A percentile compares a stretch with the other conserved stretches of the same genome.
phyloP scores from a whole-genome alignment of 108 stramenopile species.

The Pseudonitzschia delicatissima region DNA sequence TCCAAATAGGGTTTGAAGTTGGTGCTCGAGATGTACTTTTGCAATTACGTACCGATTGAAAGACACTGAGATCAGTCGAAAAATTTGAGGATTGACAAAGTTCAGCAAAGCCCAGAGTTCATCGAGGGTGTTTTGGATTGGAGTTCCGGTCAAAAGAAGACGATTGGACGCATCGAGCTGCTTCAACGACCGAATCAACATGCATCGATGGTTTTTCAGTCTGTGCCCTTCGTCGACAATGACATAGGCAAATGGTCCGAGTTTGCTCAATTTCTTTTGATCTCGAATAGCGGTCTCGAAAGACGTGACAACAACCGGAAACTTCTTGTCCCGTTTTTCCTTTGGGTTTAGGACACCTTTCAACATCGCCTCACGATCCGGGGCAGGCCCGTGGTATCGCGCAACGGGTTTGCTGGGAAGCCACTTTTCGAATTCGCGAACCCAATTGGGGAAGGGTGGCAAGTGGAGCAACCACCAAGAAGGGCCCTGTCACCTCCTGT shows the following conservation, averaged over 20 bases:
- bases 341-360: slow-evolving; percentile 68
- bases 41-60: slow-evolving; percentile 63
- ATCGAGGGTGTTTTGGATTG: slow-evolving; percentile 93
- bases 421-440: slow-evolving; percentile 96
- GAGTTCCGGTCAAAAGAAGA: slow-evolving; percentile 95
- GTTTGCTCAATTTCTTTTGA: slow-evolving; percentile 64
- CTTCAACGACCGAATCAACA: slow-evolving; percentile 90
- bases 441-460: slow-evolving; percentile 99
- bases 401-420: slow-evolving; percentile 81
- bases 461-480: slow-evolving; percentile 93
- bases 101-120: slow-evolving; percentile 98
- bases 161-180: slow-evolving; percentile 79
- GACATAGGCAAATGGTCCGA: slow-evolving; percentile 83
- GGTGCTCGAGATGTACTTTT: too few relatives aligned
- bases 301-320: slow-evolving; percentile 92
- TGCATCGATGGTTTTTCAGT: slow-evolving; percentile 95
- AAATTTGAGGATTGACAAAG: slow-evolving; percentile 97
- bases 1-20: too few relatives aligned
- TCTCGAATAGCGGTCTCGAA: slow-evolving; percentile 94
- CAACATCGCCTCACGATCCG: slow-evolving; percentile 79
- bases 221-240: slow-evolving; percentile 99
- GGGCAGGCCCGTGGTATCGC: slow-evolving; percentile 91
- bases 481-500: slow-evolving; percentile 87
- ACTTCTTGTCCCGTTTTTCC: slow-evolving; percentile 53
- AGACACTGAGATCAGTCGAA: slow-evolving; percentile 96